Conservation (phyloP, 495 filamentous ascomycete species). For the Penicillium simplicissimum region DNA sequence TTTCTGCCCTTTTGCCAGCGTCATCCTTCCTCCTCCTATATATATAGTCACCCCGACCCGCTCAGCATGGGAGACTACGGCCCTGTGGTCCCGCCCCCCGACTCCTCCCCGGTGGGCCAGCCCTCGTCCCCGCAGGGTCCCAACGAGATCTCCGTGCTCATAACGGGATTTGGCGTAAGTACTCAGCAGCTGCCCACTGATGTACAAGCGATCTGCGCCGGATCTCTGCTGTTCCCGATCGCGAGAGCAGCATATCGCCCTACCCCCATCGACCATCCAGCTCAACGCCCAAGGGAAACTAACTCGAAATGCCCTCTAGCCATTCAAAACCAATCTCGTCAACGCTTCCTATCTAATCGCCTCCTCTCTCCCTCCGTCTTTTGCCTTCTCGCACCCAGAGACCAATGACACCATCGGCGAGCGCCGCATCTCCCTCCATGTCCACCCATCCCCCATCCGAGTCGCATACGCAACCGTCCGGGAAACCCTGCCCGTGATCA, state of each 20-base stretch:
- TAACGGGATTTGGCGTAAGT: slow-evolving; percentile 74
- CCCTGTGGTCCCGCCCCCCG: slow-evolving; percentile 20
- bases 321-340: slow-evolving; percentile 65
- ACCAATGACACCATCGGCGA: slow-evolving; percentile 19
- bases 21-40: background rate
- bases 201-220: slow-evolving; percentile 11
- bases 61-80: slow-evolving; percentile 46
- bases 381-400: slow-evolving; percentile 30
- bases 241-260: background rate
- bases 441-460: slow-evolving; percentile 64
- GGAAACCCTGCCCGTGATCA: slow-evolving; percentile 58
- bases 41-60: background rate
- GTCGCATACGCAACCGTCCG: slow-evolving; percentile 70
- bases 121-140: slow-evolving; percentile 19
- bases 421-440: slow-evolving; percentile 62
- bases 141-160: slow-evolving; percentile 62
- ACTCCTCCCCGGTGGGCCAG: slow-evolving; percentile 16
- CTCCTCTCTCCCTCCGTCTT: slow-evolving; percentile 43
- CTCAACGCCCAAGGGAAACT: background rate
- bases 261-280: background rate
- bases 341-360: slow-evolving; percentile 76
- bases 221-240: slow-evolving; percentile 11
- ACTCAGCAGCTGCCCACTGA: slow-evolving; percentile 11
- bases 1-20: background rate
- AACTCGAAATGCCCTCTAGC: slow-evolving; percentile 40